Evolutionary conservation across 192 early-diverging fungal genomes (phyloP), one percentile per base, ranked within the genome.

Genomic region (Umbelopsis ramanniana): DNA sequence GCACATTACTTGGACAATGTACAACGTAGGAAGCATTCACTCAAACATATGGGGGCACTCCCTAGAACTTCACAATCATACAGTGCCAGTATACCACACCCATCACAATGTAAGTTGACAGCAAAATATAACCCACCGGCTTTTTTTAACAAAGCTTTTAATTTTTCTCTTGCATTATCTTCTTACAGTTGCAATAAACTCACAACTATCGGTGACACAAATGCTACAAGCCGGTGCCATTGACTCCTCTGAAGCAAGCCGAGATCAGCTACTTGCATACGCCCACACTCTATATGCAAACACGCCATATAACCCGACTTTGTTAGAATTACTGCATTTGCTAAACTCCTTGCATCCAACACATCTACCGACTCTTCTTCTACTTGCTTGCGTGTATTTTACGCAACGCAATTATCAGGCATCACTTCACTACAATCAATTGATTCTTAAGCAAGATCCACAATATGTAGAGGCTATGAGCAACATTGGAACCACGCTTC

Each of bases 381-480:
- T 97, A 22, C 80, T 97, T 46, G 95, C 93, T 0, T 97, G 94
- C 73, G 92, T 92, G 21, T 92, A 93, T 82, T 95, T 93, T 76
- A 93, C 93, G 15, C 87, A 89, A 68, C 87, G 84, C 52, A 77
- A 94, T 71, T 86, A 91, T 29, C 76, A 88, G 40, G 82, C 90
- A 37, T 95, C 93, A 7, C 81, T 96, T 19, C 77, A 82, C 29
- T 95, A 94, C 81, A 97, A 97, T 82, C 83, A 93, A 54, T 75
- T 83, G 6, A 97, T 97, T 53, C 86, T 97, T 21, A 81, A 84
- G 66, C 84, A 94, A 29, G 93, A 97, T 79, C 88, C 91, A 26
- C 85, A 89, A 68, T 96, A 95, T 79, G 93, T 95, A 24, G 95
- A 97, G 74, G 94, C 94, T 11, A 94, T 93, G 88, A 93, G 89